Percentiles rank a stretch among this genome's conserved stretches.
Conservation (phyloP, 768 basidiomycete genomes). For the Boletellus sp. region DNA sequence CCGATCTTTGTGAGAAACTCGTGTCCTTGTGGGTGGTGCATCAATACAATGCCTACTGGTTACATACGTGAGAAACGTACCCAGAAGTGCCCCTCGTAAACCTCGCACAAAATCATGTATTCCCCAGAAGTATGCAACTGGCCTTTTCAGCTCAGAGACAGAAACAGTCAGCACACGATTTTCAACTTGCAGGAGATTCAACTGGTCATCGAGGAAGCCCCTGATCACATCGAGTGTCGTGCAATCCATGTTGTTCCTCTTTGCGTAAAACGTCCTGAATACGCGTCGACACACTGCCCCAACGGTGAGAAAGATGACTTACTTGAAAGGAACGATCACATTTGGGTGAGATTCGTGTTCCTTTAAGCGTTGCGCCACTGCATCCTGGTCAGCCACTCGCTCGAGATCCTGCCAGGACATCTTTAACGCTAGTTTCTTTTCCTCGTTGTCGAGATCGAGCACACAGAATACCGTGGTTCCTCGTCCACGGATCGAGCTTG, state of each 20-base stretch:
- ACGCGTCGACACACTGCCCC: neutral
- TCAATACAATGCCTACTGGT: neutral
- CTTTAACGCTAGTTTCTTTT: too few species aligned
- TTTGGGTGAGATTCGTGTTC: neutral
- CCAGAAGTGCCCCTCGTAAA: constrained; percentile 10
- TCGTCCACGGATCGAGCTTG: neutral
- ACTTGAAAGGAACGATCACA: neutral
- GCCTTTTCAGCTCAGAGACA: constrained; percentile 1
- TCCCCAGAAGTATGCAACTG: constrained; percentile 15
- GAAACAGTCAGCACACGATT: neutral
- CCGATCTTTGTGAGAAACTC: neutral
- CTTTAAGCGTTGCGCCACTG: neutral
- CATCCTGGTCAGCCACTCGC: neutral
- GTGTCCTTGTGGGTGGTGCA: too few species aligned
- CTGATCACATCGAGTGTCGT: neutral
- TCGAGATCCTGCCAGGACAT: neutral
- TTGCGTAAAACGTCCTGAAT: neutral
- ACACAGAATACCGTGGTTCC: neutral
- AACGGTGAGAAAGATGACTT: neutral
- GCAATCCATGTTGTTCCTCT: neutral
- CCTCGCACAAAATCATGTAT: constrained; percentile 19
- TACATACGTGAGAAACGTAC: neutral
- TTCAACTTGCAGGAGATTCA: neutral
- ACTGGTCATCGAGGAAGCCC: neutral
- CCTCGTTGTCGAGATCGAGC: too few species aligned